phyloP scores from a whole-genome alignment of 2,329 filamentous ascomycete genomes.

The Sporothrix globosa region DNA sequence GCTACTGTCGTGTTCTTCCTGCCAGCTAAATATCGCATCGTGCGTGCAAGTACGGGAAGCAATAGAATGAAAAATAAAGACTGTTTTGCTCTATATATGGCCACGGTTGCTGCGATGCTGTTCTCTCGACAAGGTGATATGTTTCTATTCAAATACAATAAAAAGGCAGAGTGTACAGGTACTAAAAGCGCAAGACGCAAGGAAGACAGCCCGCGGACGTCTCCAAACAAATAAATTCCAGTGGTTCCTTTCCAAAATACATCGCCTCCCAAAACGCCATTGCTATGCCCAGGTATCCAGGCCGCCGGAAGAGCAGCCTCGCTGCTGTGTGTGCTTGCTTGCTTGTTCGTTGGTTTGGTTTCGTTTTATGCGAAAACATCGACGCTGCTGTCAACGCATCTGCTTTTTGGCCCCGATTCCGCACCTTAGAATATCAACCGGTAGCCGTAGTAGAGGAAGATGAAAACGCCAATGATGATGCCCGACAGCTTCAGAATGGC shows the following conservation, averaged over 20 bases:
- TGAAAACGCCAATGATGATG: conserved; percentile 72
- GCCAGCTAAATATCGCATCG: background rate
- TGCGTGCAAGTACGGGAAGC: background rate
- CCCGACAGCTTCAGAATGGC: conserved; percentile 87
- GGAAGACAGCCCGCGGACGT: background rate
- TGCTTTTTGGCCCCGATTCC: background rate
- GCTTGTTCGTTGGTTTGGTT: background rate
- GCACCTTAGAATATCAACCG: conserved; percentile 61
- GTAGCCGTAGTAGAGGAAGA: conserved; percentile 75
- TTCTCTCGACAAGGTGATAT: background rate
- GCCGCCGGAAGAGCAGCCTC: background rate
- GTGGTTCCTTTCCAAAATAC: background rate
- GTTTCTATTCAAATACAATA: background rate
- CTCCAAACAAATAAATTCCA: conserved; percentile 10
- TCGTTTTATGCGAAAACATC: background rate
- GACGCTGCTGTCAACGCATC: background rate
- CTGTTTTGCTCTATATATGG: background rate
- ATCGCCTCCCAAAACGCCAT: conserved; percentile 32
- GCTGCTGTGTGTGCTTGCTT: background rate
- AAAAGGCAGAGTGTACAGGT: background rate
- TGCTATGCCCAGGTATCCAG: conserved; percentile 32
- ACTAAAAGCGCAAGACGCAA: background rate
- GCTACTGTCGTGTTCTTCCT: too few relatives aligned
- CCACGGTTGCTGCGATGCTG: background rate
- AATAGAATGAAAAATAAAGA: conserved; percentile 13